Base-by-base conservation (phyloP, 495 filamentous ascomycete species). In the Penicillium manginii region DNA sequence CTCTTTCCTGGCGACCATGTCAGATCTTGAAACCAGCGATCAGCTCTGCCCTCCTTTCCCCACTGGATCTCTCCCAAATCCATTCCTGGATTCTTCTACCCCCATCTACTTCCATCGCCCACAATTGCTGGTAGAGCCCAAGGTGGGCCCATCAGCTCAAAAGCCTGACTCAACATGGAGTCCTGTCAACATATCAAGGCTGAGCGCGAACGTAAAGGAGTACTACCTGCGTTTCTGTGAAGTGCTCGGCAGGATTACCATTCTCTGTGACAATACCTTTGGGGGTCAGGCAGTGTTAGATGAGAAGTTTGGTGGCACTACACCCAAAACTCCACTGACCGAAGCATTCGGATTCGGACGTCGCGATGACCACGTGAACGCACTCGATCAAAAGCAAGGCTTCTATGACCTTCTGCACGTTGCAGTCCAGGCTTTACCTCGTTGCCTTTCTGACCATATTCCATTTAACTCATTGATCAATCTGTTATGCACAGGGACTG, bases 381-480 rank as follows among this genome's bases (percentile, higher is more conserved):
- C 87, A 5, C 73, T 86, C 6, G 96, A 98, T 61, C 90, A 94
- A 55, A 93, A 91, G 63, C 92, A 97, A 69, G 91, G 92, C 3
- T 98, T 96, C 65, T 98, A 97, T 67, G 94, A 98, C 60, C 80
- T 99, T 33, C 79, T 99, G 7, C 92, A 97, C 71, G 92, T 97
- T 53, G 96, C 96, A 10, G 91, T 99, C 2, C 92, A 98, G 71
- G 92, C 94, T 10, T 77, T 99, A 32, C 94, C 94, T 46, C 89
- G 93, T 7, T 98, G 94, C 66, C 78, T 99, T 31, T 93, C 94
- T 1, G 82, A 89, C 35, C 89, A 96, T 60, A 93, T 96, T 48
- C 91, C 92, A 1, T 93, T 97, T 70, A 96, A 96, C 62, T 90
- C 92, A 8, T 80, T 99, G 18, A 91, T 98, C 76, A 98, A 97